A percentile compares a stretch with the other conserved stretches of the same genome.
Evolutionary conservation across 139 green algal genomes (phyloP).

Genomic region (Medakamo hakoo): DNA sequence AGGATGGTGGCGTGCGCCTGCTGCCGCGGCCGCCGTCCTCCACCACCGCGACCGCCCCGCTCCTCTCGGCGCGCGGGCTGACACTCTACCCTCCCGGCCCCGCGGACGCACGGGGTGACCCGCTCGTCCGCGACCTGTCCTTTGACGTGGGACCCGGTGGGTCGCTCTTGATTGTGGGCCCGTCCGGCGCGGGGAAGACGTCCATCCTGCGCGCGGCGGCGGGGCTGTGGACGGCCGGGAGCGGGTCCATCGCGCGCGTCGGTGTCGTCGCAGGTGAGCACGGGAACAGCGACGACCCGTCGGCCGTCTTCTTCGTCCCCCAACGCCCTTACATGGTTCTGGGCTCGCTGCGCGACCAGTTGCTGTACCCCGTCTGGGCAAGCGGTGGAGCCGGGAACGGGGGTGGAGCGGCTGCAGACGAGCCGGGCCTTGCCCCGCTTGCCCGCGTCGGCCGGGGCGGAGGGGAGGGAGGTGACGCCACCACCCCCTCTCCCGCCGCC

Average conservation of each 20-base stretch:
- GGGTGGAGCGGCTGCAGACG: neutral
- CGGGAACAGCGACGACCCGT: neutral
- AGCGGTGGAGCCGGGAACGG: neutral
- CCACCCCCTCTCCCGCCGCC: neutral
- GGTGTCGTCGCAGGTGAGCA: constrained; percentile 4
- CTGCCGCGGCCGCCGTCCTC: too few relatives aligned
- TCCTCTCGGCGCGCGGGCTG: neutral
- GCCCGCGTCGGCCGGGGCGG: neutral
- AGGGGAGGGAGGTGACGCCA: neutral
- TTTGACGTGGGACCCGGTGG: constrained; percentile 26
- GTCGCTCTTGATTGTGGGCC: constrained; percentile 79
- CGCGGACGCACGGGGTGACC: neutral
- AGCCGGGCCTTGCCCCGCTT: neutral
- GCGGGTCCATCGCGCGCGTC: constrained; percentile 31
- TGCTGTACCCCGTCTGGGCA: constrained; percentile 70
- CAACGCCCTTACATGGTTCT: constrained; percentile 95
- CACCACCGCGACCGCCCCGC: too few relatives aligned
- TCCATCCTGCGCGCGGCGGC: constrained; percentile 72
- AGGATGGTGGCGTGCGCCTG: too few relatives aligned
- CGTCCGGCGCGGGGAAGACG: constrained; percentile 80
- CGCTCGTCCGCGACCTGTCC: constrained; percentile 10
- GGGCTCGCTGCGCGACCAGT: constrained; percentile 70
- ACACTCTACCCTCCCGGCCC: neutral
- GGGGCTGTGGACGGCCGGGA: constrained; percentile 70
- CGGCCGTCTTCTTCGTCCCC: constrained; percentile 66